Conservation (phyloP, 2,329 filamentous ascomycete genomes). For the Bipolaris zeicola region DNA sequence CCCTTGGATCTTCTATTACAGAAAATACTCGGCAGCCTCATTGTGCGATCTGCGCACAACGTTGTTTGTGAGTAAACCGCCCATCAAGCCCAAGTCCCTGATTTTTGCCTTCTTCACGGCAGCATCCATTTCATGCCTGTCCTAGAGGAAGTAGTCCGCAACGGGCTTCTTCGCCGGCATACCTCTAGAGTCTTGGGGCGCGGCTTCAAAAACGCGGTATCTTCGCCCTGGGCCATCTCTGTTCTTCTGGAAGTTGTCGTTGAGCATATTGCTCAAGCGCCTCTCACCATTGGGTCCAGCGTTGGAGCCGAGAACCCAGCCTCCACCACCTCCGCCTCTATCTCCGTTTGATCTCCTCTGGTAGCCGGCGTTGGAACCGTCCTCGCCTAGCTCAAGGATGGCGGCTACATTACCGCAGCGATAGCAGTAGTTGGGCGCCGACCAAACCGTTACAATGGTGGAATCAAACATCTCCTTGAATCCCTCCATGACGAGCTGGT, state of each 20-base stretch:
- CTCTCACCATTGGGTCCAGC: slow-evolving; percentile 42
- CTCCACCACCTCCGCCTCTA: slow-evolving; percentile 52
- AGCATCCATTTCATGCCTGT: neutral
- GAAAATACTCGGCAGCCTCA: neutral
- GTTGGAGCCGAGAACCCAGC: slow-evolving; percentile 45
- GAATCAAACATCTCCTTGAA: slow-evolving; percentile 97
- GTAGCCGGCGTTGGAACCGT: slow-evolving; percentile 63
- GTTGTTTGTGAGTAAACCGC: neutral
- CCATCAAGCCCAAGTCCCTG: neutral
- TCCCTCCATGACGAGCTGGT: slow-evolving; percentile 98
- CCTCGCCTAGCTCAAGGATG: slow-evolving; percentile 89
- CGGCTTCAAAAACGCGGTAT: slow-evolving; percentile 95
- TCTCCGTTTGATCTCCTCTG: slow-evolving; percentile 70
- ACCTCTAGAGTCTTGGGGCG: slow-evolving; percentile 90
- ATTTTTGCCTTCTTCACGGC: neutral
- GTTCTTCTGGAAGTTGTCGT: slow-evolving; percentile 50
- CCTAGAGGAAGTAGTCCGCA: slow-evolving; percentile 87
- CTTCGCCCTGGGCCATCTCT: slow-evolving; percentile 77
- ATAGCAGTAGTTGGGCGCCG: slow-evolving; percentile 74
- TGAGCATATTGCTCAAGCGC: slow-evolving; percentile 47
- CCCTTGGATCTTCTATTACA: slow-evolving; percentile 6
- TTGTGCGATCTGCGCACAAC: neutral
- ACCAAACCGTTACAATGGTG: slow-evolving; percentile 95
- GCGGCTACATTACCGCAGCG: slow-evolving; percentile 72
- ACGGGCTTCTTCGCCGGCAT: slow-evolving; percentile 99